Evolutionary conservation across 108 stramenopile species (phyloP).

Genomic region (Thalassiosira profunda): DNA sequence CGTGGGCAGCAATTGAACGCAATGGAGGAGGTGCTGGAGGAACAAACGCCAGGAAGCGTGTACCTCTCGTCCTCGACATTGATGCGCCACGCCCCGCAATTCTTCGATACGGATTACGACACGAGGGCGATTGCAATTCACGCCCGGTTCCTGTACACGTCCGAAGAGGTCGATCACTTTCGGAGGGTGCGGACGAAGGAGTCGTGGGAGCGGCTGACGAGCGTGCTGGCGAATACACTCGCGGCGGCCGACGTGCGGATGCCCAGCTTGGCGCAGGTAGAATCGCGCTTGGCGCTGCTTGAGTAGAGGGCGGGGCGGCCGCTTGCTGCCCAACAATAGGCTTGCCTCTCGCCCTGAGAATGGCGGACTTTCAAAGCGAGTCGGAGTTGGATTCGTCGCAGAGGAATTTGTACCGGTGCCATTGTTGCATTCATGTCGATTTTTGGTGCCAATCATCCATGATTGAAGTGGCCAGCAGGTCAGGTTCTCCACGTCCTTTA

Average conservation of each 20-base stretch:
- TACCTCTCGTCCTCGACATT: constrained; percentile 25
- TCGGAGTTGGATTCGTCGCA: no score
- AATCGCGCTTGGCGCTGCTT: constrained; percentile 1
- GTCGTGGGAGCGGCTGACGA: constrained; percentile 22
- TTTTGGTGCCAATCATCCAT: no score
- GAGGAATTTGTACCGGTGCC: no score
- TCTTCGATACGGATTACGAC: constrained; percentile 30
- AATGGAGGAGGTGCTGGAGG: constrained; percentile 19
- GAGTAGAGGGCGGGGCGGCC: no score
- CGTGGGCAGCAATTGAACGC: not conserved
- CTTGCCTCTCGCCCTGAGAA: no score
- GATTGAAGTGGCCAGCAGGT: no score
- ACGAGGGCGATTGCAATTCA: constrained; percentile 24
- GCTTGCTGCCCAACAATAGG: no score
- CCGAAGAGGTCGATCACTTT: constrained; percentile 22
- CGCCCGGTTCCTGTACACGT: constrained; percentile 30
- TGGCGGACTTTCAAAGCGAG: no score
- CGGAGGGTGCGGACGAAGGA: constrained; percentile 12
- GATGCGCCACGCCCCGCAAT: constrained; percentile 32
- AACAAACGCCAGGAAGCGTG: constrained; percentile 16
- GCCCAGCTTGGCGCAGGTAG: constrained; percentile 28
- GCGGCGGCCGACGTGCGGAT: constrained; percentile 17
- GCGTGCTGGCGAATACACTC: constrained; percentile 20
- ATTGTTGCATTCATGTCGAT: no score
- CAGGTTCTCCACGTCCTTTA: no score